Base-by-base conservation (phyloP, 164 flowering plant genomes). In the Protea cynaroides region DNA sequence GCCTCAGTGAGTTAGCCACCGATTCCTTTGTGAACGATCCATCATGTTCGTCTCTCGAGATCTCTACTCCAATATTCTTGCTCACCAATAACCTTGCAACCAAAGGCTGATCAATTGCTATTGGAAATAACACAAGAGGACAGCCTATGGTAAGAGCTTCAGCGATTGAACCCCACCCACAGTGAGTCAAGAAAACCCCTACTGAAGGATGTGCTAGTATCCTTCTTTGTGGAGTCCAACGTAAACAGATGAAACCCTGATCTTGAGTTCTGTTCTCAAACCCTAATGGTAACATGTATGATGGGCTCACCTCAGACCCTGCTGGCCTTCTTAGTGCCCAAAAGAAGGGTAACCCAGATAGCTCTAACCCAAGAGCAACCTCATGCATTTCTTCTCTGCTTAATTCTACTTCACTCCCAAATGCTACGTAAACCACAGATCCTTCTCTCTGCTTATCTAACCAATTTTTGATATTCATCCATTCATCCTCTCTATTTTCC, bases 131-230 rank as follows among this genome's bases (percentile, higher is more conserved):
- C 7, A 88, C 68, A 61, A 84, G 44, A 24, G 74, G 78, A 11
- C 73, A 69, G 4, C 92, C 92, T 1, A 65, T 60, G 0, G 67
- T 50, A 0, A 85, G 71, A 0, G 76, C 85, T 69, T 89, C 96
- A 0, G 79, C 55, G 0, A 78, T 75, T 14, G 88, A 86, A 71
- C 76, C 78, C 85, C 84, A 83, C 1, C 92, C 96, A 25, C 86
- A 80, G 62, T 86, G 89, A 34, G 86, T 81, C 78, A 88, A 59
- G 69, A 74, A 86, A 1, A 85, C 88, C 17, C 85, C 82, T 0
- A 82, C 67, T 6, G 88, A 59, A 0, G 65, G 71, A 50, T 86
- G 94, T 15, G 73, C 57, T 49, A 88, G 65, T 54, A 84, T 84
- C 71, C 38, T 75, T 8, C 71, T 59, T 62, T 84, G 90, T 0